A percentile compares a stretch with the other conserved stretches of the same genome.
Conservation (phyloP, 331 rosid genomes). For the Rosa hybrid region DNA sequence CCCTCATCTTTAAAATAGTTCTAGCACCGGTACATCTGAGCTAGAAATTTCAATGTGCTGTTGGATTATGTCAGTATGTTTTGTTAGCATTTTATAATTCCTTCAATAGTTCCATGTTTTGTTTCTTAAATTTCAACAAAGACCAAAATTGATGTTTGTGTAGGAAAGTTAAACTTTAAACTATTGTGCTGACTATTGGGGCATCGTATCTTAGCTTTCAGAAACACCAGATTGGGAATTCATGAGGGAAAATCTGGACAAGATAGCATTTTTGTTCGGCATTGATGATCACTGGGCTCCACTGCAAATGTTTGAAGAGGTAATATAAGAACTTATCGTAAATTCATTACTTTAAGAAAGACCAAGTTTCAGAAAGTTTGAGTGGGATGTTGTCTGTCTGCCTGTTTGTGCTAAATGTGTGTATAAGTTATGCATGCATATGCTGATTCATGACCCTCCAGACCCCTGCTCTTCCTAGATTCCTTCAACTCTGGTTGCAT, state of each 20-base stretch:
- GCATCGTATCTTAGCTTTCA: slow-evolving; percentile 58
- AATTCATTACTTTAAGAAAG: neutral
- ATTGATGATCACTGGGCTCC: slow-evolving; percentile 95
- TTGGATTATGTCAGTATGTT: neutral
- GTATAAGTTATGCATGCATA: neutral
- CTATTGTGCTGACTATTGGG: slow-evolving; percentile 36
- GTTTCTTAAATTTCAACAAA: slow-evolving; percentile 7
- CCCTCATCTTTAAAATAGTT: neutral
- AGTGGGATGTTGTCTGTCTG: neutral
- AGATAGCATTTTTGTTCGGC: slow-evolving; percentile 74
- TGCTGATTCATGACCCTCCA: neutral
- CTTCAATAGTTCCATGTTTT: neutral
- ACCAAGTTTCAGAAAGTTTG: neutral
- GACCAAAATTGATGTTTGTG: neutral
- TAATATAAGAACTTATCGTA: slow-evolving; percentile 14
- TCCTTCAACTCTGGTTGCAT: neutral
- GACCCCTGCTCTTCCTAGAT: neutral
- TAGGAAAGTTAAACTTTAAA: slow-evolving; percentile 18
- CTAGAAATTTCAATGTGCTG: neutral
- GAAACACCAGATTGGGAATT: slow-evolving; percentile 85
- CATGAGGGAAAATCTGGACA: slow-evolving; percentile 57
- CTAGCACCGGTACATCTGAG: neutral
- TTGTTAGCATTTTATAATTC: neutral
- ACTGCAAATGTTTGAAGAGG: slow-evolving; percentile 84
- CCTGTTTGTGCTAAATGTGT: neutral